phyloP scores from a whole-genome alignment of 1,284 basidiomycete genomes.

The Leccinum subfulvum region DNA sequence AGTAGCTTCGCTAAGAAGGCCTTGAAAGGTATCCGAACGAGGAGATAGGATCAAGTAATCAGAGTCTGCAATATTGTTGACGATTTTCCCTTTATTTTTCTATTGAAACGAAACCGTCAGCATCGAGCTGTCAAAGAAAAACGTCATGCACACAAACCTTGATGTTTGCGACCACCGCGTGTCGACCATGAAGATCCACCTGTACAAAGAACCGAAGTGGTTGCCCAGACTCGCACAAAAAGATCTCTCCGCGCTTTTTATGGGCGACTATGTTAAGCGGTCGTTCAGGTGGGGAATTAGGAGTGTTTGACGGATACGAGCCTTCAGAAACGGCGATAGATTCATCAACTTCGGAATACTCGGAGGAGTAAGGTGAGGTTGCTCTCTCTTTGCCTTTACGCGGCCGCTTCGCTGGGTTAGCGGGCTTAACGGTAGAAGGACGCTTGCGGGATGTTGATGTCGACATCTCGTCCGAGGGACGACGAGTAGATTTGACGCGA shows the following conservation, averaged over 20 bases:
- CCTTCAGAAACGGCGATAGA: slow-evolving; percentile 10
- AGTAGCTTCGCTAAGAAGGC: slow-evolving; percentile 41
- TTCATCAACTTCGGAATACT: slow-evolving; percentile 20
- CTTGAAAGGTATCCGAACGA: slow-evolving; percentile 47
- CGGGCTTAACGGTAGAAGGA: slow-evolving; percentile 17
- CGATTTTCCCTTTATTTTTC: slow-evolving; percentile 64
- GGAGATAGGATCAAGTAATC: slow-evolving; percentile 57
- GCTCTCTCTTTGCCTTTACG: slow-evolving; percentile 32
- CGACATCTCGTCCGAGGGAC: slow-evolving; percentile 7
- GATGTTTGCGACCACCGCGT: slow-evolving; percentile 46
- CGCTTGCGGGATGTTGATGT: slow-evolving; percentile 26
- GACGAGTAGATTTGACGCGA: slow-evolving; percentile 7
- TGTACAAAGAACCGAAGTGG: slow-evolving; percentile 55
- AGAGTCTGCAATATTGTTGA: slow-evolving; percentile 48
- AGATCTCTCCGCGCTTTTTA: slow-evolving; percentile 29
- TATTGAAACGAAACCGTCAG: slow-evolving; percentile 27
- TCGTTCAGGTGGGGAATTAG: slow-evolving; percentile 15
- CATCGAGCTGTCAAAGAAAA: background rate
- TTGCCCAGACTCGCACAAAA: slow-evolving; percentile 33
- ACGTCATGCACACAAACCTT: slow-evolving; percentile 43
- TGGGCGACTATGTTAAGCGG: slow-evolving; percentile 17
- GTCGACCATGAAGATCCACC: slow-evolving; percentile 51
- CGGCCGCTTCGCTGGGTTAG: slow-evolving; percentile 22
- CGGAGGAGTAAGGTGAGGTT: slow-evolving; percentile 20
- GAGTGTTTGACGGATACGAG: slow-evolving; percentile 13